A percentile compares a stretch with the other conserved stretches of the same genome.
phyloP scores from a whole-genome alignment of 2,329 filamentous ascomycete species.

The Rhinocladiella similis region DNA sequence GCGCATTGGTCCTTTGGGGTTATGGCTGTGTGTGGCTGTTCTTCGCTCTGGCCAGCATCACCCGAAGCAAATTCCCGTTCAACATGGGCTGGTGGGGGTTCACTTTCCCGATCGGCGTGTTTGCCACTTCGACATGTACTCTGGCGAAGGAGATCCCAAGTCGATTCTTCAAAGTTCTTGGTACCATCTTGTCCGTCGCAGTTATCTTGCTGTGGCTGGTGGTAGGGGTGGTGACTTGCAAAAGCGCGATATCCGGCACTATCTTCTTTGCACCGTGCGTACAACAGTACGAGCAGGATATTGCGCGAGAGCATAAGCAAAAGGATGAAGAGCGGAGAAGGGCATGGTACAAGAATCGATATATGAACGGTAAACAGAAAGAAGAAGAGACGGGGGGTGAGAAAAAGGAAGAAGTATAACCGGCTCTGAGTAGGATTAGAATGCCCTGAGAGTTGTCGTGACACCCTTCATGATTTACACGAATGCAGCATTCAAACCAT shows the following conservation, averaged over 20 bases:
- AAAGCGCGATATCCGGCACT: slow-evolving; percentile 48
- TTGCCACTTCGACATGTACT: slow-evolving; percentile 45
- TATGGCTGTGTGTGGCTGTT: slow-evolving; percentile 43
- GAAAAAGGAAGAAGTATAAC: slow-evolving; percentile 1
- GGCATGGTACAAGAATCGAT: not conserved
- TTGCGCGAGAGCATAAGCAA: not conserved
- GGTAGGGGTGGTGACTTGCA: slow-evolving; percentile 51
- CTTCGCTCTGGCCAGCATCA: slow-evolving; percentile 38
- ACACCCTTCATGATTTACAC: too few species aligned
- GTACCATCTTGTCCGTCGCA: slow-evolving; percentile 54
- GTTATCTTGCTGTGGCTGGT: slow-evolving; percentile 59
- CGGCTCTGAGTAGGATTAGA: too few species aligned
- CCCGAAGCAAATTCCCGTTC: slow-evolving; percentile 51
- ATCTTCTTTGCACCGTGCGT: slow-evolving; percentile 52
- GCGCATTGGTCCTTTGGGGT: slow-evolving; percentile 39
- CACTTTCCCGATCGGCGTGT: slow-evolving; percentile 60
- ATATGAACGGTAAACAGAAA: not conserved
- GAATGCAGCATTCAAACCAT: too few species aligned
- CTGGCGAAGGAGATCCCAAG: slow-evolving; percentile 53
- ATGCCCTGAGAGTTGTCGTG: too few species aligned
- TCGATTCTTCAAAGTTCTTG: slow-evolving; percentile 56
- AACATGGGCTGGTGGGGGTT: slow-evolving; percentile 66
- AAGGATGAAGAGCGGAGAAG: not conserved
- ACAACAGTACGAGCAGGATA: slow-evolving; percentile 11
- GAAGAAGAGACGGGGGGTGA: not conserved